Conservation (phyloP, 495 filamentous ascomycete species). For the Aspergillus funiculosus region DNA sequence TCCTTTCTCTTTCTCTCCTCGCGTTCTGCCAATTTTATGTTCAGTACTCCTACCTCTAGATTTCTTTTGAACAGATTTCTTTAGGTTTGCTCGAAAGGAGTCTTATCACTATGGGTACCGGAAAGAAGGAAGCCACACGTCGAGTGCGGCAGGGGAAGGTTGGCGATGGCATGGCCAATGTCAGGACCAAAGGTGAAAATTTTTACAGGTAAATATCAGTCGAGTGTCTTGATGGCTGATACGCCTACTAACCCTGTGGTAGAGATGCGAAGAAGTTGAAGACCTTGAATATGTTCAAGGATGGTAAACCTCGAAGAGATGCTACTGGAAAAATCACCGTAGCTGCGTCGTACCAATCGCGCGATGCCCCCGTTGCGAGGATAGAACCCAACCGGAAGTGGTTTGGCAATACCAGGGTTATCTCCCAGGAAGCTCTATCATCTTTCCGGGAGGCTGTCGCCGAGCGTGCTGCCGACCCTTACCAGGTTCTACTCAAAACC, state of each 20-base stretch:
- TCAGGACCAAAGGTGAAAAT: slow-evolving; percentile 91
- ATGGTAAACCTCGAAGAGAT: slow-evolving; percentile 70
- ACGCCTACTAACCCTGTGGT: slow-evolving; percentile 17
- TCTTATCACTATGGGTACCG: slow-evolving; percentile 71
- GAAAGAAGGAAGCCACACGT: slow-evolving; percentile 86
- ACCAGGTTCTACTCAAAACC: slow-evolving; percentile 83
- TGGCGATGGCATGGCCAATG: slow-evolving; percentile 80
- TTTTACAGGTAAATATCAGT: slow-evolving; percentile 62
- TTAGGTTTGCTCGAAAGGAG: slow-evolving; percentile 17
- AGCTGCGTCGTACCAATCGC: slow-evolving; percentile 78
- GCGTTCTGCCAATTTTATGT: slow-evolving; percentile 35
- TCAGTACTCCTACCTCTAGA: slow-evolving; percentile 29
- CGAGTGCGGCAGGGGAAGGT: slow-evolving; percentile 75
- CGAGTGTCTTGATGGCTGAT: neutral
- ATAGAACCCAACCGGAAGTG: slow-evolving; percentile 92
- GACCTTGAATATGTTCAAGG: slow-evolving; percentile 79
- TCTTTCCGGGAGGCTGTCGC: slow-evolving; percentile 91
- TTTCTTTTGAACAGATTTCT: slow-evolving; percentile 24
- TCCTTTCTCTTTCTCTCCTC: slow-evolving; percentile 31
- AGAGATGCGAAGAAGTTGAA: slow-evolving; percentile 81
- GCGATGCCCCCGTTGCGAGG: slow-evolving; percentile 70
- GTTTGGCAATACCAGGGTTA: slow-evolving; percentile 70
- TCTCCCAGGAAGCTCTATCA: slow-evolving; percentile 60
- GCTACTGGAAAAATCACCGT: slow-evolving; percentile 69
- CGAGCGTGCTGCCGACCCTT: slow-evolving; percentile 83